Evolutionary conservation across 2,329 filamentous ascomycete genomes (phyloP).

Genomic region (Fusarium globosum): DNA sequence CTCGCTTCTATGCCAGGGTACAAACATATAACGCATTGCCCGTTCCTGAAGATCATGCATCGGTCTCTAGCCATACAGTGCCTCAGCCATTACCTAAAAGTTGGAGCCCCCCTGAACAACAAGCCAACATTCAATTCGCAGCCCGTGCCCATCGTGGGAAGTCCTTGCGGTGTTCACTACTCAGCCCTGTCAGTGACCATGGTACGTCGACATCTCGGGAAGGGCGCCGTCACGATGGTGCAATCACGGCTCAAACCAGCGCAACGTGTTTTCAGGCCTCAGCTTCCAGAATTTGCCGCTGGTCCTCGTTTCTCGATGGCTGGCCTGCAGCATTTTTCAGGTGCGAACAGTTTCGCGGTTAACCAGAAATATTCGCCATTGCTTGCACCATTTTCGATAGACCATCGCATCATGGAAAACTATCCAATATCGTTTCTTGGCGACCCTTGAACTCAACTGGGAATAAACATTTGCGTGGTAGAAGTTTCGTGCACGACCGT

Average conservation of each 20-base stretch:
- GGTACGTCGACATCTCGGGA: conserved; percentile 19
- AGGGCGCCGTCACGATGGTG: conserved; percentile 23
- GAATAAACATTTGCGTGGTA: conserved; percentile 1
- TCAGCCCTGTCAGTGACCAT: conserved; percentile 31
- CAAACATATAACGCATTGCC: conserved; percentile 33
- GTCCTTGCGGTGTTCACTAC: conserved; percentile 19
- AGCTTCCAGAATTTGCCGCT: conserved; percentile 4
- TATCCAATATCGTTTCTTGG: conserved; percentile 18
- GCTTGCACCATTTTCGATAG: conserved; percentile 23
- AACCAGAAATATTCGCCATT: conserved; percentile 14
- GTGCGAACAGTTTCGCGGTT: background rate
- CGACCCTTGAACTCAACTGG: conserved; percentile 18
- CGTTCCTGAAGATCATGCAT: conserved; percentile 41
- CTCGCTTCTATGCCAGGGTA: conserved; percentile 13
- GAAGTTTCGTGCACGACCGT: conserved; percentile 17
- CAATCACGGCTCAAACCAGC: conserved; percentile 31
- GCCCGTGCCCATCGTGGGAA: background rate
- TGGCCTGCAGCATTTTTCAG: background rate
- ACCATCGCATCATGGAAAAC: conserved; percentile 12
- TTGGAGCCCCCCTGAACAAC: conserved; percentile 8
- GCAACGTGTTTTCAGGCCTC: conserved; percentile 36
- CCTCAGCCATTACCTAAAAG: conserved; percentile 33
- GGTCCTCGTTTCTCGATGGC: conserved; percentile 13
- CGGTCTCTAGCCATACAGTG: conserved; percentile 22
- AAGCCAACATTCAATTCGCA: background rate